Conservation (phyloP, 306 rosid species). For the Quercus variabilis region DNA sequence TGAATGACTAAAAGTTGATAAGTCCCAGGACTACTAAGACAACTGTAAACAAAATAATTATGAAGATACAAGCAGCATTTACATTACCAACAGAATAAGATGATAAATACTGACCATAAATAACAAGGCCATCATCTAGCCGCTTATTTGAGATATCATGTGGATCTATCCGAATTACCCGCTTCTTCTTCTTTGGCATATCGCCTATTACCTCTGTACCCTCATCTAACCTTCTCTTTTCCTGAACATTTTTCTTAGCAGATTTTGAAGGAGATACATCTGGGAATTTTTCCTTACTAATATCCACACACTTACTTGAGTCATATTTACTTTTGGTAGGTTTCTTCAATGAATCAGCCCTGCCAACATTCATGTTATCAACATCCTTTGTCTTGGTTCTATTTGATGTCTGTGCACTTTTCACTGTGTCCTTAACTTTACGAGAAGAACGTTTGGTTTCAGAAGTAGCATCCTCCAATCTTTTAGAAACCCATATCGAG, state of each 20-base stretch:
- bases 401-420: slow-evolving; percentile 19
- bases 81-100: slow-evolving; percentile 14
- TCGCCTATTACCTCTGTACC: slow-evolving; percentile 34
- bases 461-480: slow-evolving; percentile 16
- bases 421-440: slow-evolving; percentile 22
- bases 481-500: slow-evolving; percentile 38
- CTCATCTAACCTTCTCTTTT: slow-evolving; percentile 29
- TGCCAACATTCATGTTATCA: slow-evolving; percentile 24
- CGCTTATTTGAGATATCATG: slow-evolving; percentile 87
- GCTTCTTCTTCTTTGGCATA: slow-evolving; percentile 64
- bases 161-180: slow-evolving; percentile 58
- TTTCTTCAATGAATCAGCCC: slow-evolving; percentile 33
- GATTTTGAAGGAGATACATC: slow-evolving; percentile 23
- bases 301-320: slow-evolving; percentile 19
- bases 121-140: slow-evolving; percentile 48
- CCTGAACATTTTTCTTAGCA: slow-evolving; percentile 27
- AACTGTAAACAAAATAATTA: not conserved
- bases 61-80: slow-evolving; percentile 1
- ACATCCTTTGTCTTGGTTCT: slow-evolving; percentile 27
- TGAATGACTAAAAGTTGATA: not conserved
- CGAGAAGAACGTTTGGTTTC: slow-evolving; percentile 28
- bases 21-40: not conserved
- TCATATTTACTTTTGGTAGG: slow-evolving; percentile 25
- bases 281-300: slow-evolving; percentile 17
- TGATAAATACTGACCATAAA: slow-evolving; percentile 44